Percentiles rank a stretch among this genome's conserved stretches.
Conservation (phyloP, 768 basidiomycete species). For the Sporobolomyces pararoseus region DNA sequence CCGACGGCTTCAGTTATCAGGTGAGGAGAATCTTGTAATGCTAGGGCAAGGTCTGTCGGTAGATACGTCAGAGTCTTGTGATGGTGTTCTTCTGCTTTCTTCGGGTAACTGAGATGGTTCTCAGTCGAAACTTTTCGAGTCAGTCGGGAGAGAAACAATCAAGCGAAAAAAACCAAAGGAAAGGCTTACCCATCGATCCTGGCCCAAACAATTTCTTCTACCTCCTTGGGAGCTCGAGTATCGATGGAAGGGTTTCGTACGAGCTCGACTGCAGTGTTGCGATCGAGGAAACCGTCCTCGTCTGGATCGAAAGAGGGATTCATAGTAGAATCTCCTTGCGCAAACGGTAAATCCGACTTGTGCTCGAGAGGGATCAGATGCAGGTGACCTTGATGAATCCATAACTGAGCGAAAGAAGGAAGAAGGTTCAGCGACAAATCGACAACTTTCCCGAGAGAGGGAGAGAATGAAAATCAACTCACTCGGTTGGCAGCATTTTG, state of each 20-base stretch:
- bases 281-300: constrained; percentile 53
- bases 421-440: not conserved
- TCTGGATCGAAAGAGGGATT: constrained; percentile 53
- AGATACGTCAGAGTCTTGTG: constrained; percentile 76
- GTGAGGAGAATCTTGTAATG: constrained; percentile 60
- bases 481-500: constrained; percentile 89
- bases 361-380: constrained; percentile 82
- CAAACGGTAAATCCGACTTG: constrained; percentile 59
- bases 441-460: not conserved
- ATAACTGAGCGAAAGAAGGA: constrained; percentile 59
- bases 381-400: constrained; percentile 76
- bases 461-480: constrained; percentile 50
- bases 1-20: constrained; percentile 83
- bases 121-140: too few relatives aligned
- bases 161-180: not conserved
- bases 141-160: not conserved
- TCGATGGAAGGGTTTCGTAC: constrained; percentile 58
- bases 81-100: constrained; percentile 54
- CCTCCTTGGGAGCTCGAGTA: constrained; percentile 60
- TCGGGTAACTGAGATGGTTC: constrained; percentile 28
- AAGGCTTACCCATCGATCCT: constrained; percentile 61
- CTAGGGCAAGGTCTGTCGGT: constrained; percentile 72
- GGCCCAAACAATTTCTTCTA: constrained; percentile 67
- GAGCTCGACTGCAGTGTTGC: constrained; percentile 61
- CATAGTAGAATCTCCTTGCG: not conserved